These are phyloP conservation scores for Stropharia rugosoannulata DNA, from an alignment of 768 basidiomycete genomes.

Conservation along the genomic window DNA sequence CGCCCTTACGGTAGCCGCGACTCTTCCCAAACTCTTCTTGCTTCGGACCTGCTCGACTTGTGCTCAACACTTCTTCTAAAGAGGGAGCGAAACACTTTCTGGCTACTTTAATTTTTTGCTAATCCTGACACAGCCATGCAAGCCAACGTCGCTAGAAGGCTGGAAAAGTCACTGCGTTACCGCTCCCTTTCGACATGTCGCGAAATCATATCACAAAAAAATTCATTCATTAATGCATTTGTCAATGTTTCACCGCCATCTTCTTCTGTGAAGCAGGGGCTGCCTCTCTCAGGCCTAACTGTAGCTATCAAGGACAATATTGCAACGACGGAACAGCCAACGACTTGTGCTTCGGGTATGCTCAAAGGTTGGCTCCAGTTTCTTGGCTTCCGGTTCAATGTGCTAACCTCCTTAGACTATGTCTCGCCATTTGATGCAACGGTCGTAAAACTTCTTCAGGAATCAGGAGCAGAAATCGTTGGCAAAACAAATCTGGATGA, in stretches of 20 bases:
- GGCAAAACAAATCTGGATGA: conserved; percentile 97
- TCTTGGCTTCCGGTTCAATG: neutral
- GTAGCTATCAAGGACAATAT: conserved; percentile 91
- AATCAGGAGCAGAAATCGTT: conserved; percentile 66
- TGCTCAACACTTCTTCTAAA: neutral
- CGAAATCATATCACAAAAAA: conserved; percentile 31
- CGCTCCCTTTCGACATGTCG: conserved; percentile 17
- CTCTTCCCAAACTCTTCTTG: neutral
- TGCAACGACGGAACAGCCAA: conserved; percentile 58
- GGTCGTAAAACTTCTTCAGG: conserved; percentile 61
- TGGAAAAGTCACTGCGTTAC: conserved; percentile 2
- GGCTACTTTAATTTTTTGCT: neutral
- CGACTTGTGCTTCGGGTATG: conserved; percentile 79
- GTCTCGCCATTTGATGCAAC: conserved; percentile 85
- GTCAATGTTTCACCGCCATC: conserved; percentile 30
- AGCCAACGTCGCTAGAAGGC: conserved; percentile 13
- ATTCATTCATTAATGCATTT: conserved; percentile 56
- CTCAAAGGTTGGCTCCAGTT: conserved; percentile 47
- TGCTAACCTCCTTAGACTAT: conserved; percentile 48
- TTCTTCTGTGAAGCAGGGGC: neutral
- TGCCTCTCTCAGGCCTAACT: conserved; percentile 39
- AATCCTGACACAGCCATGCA: conserved; percentile 13
- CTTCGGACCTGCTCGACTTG: neutral
- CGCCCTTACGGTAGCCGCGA: neutral
- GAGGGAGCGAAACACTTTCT: neutral